A percentile compares a stretch with the other conserved stretches of the same genome.
phyloP scores from a whole-genome alignment of 129 eudicot species.

The Escallonia herrerae region DNA sequence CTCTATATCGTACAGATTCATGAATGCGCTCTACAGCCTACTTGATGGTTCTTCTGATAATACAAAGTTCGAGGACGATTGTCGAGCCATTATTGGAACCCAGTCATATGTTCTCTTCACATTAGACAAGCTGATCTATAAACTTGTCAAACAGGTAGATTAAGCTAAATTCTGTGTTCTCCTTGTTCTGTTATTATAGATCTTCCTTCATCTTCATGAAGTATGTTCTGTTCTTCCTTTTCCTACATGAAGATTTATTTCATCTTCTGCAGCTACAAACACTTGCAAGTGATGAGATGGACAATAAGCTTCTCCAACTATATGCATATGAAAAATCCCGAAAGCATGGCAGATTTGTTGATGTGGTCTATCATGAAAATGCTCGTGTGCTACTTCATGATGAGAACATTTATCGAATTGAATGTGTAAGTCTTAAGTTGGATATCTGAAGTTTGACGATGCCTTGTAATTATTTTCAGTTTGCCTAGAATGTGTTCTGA shows the following conservation, averaged over 20 bases:
- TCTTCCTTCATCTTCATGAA: neutral
- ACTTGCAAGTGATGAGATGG: constrained; percentile 64
- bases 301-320: constrained; percentile 75
- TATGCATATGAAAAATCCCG: constrained; percentile 72
- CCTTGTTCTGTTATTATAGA: neutral
- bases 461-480: neutral
- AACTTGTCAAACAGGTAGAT: constrained; percentile 79
- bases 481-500: neutral
- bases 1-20: constrained; percentile 49
- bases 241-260: constrained; percentile 8
- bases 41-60: constrained; percentile 77
- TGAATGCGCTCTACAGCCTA: constrained; percentile 57
- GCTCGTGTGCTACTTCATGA: constrained; percentile 65
- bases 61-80: constrained; percentile 90
- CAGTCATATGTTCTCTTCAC: constrained; percentile 87
- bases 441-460: neutral
- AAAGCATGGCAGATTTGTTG: constrained; percentile 44
- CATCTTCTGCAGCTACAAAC: constrained; percentile 57
- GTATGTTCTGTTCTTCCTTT: neutral
- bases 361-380: constrained; percentile 68
- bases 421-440: constrained; percentile 43
- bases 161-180: constrained; percentile 1
- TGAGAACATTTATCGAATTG: constrained; percentile 69
- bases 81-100: constrained; percentile 80
- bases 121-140: constrained; percentile 81